Conservation (phyloP, 257 asterid species). For the Solanum chaucha region DNA sequence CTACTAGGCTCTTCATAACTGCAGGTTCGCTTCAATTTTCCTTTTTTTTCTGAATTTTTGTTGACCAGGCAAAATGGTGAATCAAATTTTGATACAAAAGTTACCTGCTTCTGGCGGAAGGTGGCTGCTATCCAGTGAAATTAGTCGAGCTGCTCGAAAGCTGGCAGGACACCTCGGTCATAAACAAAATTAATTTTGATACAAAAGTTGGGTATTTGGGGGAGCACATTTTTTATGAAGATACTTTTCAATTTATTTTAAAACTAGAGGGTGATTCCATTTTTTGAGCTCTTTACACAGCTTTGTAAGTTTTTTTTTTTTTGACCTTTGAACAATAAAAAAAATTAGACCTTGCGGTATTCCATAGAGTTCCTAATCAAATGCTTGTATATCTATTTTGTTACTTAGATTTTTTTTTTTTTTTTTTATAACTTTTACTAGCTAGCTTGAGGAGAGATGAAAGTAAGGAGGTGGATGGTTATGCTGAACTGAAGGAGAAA, state of each 20-base stretch:
- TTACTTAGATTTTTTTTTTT: background rate
- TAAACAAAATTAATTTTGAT: background rate
- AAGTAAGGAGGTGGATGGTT: slow-evolving; percentile 21
- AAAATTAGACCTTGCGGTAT: background rate
- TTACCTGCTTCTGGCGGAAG: background rate
- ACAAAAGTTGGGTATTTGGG: background rate
- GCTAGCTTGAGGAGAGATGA: slow-evolving; percentile 8
- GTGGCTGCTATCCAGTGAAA: background rate
- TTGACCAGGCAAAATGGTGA: background rate
- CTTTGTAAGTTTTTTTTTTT: background rate
- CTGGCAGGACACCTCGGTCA: background rate
- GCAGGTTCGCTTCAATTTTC: background rate
- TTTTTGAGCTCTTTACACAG: background rate
- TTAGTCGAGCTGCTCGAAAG: background rate
- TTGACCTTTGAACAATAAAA: background rate
- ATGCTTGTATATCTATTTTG: background rate
- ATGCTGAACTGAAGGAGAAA: slow-evolving; percentile 21
- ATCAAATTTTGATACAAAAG: background rate
- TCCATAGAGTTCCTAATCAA: background rate
- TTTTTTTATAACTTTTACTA: background rate
- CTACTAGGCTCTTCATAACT: background rate
- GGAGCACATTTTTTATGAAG: background rate
- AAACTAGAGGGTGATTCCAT: background rate
- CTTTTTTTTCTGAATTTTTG: background rate
- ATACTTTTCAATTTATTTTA: background rate